A percentile compares a stretch with the other conserved stretches of the same genome.
Evolutionary conservation across 441 rosid species (phyloP).

Genomic region (Melastoma candidum): DNA sequence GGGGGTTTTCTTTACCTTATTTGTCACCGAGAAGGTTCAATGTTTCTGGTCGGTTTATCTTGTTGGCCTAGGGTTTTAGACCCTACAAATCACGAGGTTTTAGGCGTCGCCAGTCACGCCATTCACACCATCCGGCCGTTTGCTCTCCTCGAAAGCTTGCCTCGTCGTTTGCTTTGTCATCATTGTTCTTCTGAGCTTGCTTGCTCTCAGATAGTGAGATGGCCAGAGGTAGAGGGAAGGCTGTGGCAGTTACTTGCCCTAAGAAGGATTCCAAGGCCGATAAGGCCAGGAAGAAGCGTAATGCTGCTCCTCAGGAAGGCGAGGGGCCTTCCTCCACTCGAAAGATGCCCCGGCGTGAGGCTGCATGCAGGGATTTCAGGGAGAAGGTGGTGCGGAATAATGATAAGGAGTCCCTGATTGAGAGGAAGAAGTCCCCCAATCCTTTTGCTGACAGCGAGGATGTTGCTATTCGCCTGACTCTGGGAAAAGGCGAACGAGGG

Average conservation of each 20-base stretch:
- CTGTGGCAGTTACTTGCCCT: conserved; percentile 6
- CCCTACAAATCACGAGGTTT: no score
- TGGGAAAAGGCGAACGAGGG: conserved; percentile 20
- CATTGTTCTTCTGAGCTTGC: no score
- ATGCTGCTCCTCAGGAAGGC: conserved; percentile 4
- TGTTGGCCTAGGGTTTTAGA: no score
- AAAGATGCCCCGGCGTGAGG: conserved; percentile 54
- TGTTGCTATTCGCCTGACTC: conserved; percentile 22
- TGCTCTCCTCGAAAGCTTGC: no score
- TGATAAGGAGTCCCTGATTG: conserved; percentile 30
- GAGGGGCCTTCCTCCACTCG: conserved; percentile 7
- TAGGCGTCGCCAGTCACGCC: no score
- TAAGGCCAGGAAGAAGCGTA: conserved; percentile 15
- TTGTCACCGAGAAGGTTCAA: no score
- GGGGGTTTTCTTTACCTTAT: no score
- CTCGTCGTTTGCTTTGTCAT: no score
- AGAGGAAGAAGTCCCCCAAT: conserved; percentile 23
- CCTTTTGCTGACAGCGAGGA: conserved; percentile 21
- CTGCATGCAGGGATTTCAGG: conserved; percentile 48
- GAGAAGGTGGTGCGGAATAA: conserved; percentile 31
- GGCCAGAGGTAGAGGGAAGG: conserved; percentile 2
- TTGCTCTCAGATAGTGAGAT: no score
- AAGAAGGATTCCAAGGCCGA: conserved; percentile 9
- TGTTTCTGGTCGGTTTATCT: no score
- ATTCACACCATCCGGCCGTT: no score